Evolutionary conservation across 2,329 filamentous ascomycete genomes (phyloP).

Genomic region (Daldinia sp.): DNA sequence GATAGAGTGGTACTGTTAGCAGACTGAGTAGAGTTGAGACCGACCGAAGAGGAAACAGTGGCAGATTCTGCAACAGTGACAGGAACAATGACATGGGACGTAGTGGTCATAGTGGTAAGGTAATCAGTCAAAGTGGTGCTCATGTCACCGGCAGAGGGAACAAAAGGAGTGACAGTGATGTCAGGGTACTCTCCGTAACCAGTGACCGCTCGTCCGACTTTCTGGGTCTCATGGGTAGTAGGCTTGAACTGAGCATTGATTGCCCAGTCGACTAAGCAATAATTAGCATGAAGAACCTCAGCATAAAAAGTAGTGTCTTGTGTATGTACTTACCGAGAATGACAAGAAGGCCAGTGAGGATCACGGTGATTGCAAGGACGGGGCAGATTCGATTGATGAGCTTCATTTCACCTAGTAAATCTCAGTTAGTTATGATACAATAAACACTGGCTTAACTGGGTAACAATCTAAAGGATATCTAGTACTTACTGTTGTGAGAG

Average conservation of each 20-base stretch:
- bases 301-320: neutral
- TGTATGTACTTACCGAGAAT: neutral
- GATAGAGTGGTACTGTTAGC: conserved; percentile 18
- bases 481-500: neutral
- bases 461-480: neutral
- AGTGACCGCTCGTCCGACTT: conserved; percentile 21
- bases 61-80: conserved; percentile 14
- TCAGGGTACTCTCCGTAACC: conserved; percentile 23
- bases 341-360: neutral
- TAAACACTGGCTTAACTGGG: neutral
- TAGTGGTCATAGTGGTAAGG: conserved; percentile 50
- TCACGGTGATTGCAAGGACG: neutral
- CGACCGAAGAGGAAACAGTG: conserved; percentile 11
- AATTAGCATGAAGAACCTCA: neutral
- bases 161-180: conserved; percentile 16
- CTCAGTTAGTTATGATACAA: neutral
- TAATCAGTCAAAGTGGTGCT: conserved; percentile 36
- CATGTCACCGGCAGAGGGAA: conserved; percentile 48
- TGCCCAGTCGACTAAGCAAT: neutral
- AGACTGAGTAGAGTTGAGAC: conserved; percentile 7
- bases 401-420: neutral
- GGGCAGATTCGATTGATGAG: neutral
- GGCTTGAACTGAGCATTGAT: neutral
- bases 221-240: neutral
- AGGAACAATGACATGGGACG: conserved; percentile 16